Percentiles rank a stretch among this genome's conserved stretches.
Evolutionary conservation across 225 moss, liverwort and hornwort genomes (phyloP).

Genomic region (Antitrichia curtipendula): DNA sequence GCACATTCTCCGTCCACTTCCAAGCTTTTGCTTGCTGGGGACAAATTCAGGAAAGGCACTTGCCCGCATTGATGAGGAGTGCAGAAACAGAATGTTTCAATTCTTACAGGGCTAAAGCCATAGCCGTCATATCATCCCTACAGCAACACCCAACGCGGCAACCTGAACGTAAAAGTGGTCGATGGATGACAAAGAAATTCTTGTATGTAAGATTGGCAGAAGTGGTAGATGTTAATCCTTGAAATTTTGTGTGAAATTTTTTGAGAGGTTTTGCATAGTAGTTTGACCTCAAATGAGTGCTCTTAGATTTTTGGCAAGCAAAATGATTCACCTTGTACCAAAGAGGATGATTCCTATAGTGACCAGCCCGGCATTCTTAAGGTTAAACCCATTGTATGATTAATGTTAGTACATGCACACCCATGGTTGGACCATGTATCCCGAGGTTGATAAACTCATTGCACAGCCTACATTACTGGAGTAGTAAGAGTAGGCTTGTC

Average conservation of each 20-base stretch:
- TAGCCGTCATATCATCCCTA: no score
- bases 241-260: neutral
- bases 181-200: neutral
- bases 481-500: no score
- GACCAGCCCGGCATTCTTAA: fast-evolving
- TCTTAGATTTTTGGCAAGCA: neutral
- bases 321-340: fast-evolving
- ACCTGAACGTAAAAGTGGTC: no score
- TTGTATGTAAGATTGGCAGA: fast-evolving
- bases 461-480: no score
- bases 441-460: no score
- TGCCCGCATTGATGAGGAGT: no score
- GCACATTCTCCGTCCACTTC: neutral
- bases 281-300: neutral
- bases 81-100: no score
- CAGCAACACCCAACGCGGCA: no score
- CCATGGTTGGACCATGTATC: neutral
- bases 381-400: fast-evolving
- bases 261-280: fast-evolving
- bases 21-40: no score
- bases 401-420: neutral
- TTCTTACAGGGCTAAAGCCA: no score
- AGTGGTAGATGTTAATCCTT: neutral
- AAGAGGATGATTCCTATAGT: neutral
- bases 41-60: no score